Evolutionary conservation across 352 stramenopile species (phyloP).

Genomic region (Phytophthora multivora): DNA sequence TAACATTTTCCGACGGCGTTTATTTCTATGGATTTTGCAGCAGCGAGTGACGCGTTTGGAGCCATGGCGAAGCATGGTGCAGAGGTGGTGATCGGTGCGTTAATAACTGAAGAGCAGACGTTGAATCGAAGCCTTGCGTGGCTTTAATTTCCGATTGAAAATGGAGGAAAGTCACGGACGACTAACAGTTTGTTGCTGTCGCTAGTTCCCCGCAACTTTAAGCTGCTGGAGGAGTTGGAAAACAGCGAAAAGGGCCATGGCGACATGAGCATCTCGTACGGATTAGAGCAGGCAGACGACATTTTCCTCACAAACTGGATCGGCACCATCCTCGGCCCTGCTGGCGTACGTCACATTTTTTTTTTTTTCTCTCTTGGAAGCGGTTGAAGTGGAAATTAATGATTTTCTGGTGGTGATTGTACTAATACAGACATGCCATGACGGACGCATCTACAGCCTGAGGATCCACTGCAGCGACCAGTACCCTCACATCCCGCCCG

Average conservation of each 20-base stretch:
- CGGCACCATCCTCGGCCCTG: constrained; percentile 96
- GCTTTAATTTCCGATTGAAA: neutral
- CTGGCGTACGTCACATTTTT: constrained; percentile 76
- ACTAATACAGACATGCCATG: constrained; percentile 93
- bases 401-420: constrained; percentile 1
- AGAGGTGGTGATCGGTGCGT: constrained; percentile 81
- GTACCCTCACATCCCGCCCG: constrained; percentile 94
- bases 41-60: constrained; percentile 28
- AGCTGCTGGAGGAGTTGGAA: constrained; percentile 94
- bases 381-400: no score
- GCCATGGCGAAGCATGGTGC: constrained; percentile 78
- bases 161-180: neutral
- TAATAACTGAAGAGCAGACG: neutral
- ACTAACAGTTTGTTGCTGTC: neutral
- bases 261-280: constrained; percentile 95
- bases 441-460: constrained; percentile 97
- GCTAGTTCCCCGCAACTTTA: constrained; percentile 93
- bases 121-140: neutral
- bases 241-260: constrained; percentile 92
- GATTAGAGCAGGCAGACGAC: constrained; percentile 95
- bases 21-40: constrained; percentile 9
- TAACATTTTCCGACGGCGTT: constrained; percentile 13
- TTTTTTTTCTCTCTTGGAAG: no score
- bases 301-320: constrained; percentile 99
- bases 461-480: constrained; percentile 93